These are phyloP conservation scores for Protostelium mycophagum DNA, from an alignment of 78 protist genomes.

Conservation along the genomic window DNA sequence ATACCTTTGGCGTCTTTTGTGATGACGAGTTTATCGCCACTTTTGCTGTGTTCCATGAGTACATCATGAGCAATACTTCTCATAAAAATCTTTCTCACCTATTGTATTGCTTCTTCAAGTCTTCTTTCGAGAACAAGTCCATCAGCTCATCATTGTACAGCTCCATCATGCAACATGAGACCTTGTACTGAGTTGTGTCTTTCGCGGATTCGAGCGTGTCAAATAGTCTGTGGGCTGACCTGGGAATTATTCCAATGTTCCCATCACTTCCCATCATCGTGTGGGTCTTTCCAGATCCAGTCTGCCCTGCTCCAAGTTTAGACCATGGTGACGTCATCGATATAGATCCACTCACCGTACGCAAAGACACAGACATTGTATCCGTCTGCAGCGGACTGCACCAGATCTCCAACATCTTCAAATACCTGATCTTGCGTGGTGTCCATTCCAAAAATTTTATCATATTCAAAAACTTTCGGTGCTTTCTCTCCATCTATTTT, in stretches of 20 bases:
- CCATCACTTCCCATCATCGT: conserved; percentile 32
- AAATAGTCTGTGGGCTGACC: conserved; percentile 16
- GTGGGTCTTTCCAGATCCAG: conserved; percentile 72
- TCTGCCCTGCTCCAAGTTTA: no score
- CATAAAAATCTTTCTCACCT: background rate
- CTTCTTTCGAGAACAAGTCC: conserved; percentile 15
- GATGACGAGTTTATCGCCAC: background rate
- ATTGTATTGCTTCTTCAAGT: background rate
- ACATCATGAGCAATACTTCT: background rate
- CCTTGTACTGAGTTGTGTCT: background rate
- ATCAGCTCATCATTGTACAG: conserved; percentile 22
- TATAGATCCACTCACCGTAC: no score
- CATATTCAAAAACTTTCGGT: background rate
- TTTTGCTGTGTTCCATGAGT: no score
- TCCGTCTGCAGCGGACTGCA: conserved; percentile 69
- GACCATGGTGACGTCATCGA: no score
- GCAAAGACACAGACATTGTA: conserved; percentile 79
- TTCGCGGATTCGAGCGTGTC: background rate
- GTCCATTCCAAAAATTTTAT: background rate
- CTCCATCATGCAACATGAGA: conserved; percentile 33
- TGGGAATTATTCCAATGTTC: conserved; percentile 14
- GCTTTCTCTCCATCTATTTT: background rate
- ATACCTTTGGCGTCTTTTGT: background rate
- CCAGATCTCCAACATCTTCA: conserved; percentile 10
- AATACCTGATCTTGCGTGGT: conserved; percentile 8